These are phyloP conservation scores for Tylopilus subfusipes DNA, from an alignment of 768 basidiomycete genomes.

Conservation along the genomic window DNA sequence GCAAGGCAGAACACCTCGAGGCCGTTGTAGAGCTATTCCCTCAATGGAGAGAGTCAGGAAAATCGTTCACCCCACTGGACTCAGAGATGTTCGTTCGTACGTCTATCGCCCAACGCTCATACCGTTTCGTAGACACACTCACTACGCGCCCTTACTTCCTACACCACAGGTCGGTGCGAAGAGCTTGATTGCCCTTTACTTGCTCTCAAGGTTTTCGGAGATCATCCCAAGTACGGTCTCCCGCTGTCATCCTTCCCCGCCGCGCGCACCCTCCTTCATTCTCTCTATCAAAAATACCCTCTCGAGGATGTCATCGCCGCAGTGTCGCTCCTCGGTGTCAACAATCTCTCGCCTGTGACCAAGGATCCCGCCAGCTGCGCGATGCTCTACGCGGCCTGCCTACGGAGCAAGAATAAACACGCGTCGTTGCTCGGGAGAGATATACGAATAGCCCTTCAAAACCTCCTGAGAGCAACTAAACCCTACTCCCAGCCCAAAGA, in stretches of 20 bases:
- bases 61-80: constrained; percentile 38
- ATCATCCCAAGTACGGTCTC: constrained; percentile 60
- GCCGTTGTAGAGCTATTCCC: constrained; percentile 46
- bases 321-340: constrained; percentile 51
- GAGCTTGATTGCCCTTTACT: constrained; percentile 53
- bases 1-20: constrained; percentile 47
- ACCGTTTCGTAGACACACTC: neutral
- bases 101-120: constrained; percentile 22
- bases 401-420: constrained; percentile 41
- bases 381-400: constrained; percentile 55
- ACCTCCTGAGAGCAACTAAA: constrained; percentile 23
- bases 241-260: constrained; percentile 44
- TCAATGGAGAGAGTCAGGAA: constrained; percentile 44
- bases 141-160: neutral
- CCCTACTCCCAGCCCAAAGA: constrained; percentile 21
- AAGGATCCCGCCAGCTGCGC: constrained; percentile 56
- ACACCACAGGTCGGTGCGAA: constrained; percentile 53
- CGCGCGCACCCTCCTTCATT: constrained; percentile 56
- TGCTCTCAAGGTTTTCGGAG: constrained; percentile 57
- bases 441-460: constrained; percentile 41
- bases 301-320: constrained; percentile 48
- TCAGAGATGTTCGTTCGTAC: constrained; percentile 53
- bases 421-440: constrained; percentile 39
- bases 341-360: constrained; percentile 50
- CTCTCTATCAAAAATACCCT: constrained; percentile 46